phyloP scores from a whole-genome alignment of 2,329 filamentous ascomycete species.

The Xylaria polymorpha region DNA sequence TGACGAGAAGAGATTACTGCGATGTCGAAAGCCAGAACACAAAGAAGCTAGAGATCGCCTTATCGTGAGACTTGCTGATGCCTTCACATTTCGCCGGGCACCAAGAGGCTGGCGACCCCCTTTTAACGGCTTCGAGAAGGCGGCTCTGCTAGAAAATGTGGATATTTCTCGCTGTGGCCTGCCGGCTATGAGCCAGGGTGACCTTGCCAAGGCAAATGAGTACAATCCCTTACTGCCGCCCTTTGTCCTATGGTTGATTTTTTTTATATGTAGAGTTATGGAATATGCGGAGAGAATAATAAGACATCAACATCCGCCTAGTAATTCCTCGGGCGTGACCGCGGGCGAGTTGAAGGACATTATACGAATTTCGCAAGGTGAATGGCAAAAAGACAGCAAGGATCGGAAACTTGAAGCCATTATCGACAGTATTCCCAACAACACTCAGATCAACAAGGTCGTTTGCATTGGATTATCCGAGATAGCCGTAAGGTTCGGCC shows the following conservation, averaged over 20 bases:
- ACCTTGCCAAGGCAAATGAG: slow-evolving; percentile 15
- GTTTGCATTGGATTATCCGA: slow-evolving; percentile 36
- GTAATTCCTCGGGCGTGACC: slow-evolving; percentile 5
- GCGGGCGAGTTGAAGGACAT: slow-evolving; percentile 18
- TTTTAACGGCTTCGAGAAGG: slow-evolving; percentile 21
- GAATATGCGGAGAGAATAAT: background rate
- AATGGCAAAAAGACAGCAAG: slow-evolving; percentile 20
- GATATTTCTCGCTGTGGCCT: background rate
- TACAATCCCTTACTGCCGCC: background rate
- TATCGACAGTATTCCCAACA: slow-evolving; percentile 29
- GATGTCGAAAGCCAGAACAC: slow-evolving; percentile 3
- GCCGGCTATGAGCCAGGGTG: slow-evolving; percentile 12
- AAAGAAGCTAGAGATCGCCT: slow-evolving; percentile 9
- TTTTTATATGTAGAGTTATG: slow-evolving; percentile 19
- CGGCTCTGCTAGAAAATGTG: slow-evolving; percentile 4
- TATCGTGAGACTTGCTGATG: slow-evolving; percentile 28
- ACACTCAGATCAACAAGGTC: slow-evolving; percentile 21
- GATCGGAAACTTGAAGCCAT: slow-evolving; percentile 6
- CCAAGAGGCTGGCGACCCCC: slow-evolving; percentile 17
- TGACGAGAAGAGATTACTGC: slow-evolving; percentile 27
- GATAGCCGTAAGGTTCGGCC: slow-evolving; percentile 17
- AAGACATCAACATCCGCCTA: background rate
- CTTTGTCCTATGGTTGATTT: background rate
- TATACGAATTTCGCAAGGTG: background rate
- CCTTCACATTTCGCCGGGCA: slow-evolving; percentile 27